Base-by-base conservation (phyloP, 192 early-diverging fungal genomes). In the Coemansia sp. region DNA sequence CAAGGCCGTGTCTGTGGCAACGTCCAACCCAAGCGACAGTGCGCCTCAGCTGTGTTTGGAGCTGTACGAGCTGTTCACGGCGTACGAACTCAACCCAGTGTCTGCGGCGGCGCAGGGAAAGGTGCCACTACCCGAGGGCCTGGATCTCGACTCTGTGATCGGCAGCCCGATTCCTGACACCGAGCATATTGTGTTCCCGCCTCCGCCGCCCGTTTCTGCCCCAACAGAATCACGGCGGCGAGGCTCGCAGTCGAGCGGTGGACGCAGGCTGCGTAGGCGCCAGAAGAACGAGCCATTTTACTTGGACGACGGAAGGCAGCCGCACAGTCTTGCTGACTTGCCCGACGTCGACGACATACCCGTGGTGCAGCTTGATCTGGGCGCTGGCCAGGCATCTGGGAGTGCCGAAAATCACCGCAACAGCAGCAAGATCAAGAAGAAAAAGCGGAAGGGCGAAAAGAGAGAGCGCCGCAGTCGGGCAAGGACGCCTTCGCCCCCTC, bases 31-130 rank as follows among this genome's bases (percentile, higher is more conserved):
- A 4, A 68, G 67, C 52, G 60, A 80, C 19, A 43, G 52, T n/a
- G 67, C 83, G 3, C 84, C 86, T 27, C 52, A 58, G 1, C 52
- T 90, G 29, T 74, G 87, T 36, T 60, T 72, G 37, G 83, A 85
- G 7, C 75, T 94, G n/a, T 76, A 82, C 6, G 66, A 65, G 12
- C 57, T 92, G 29, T 95, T 90, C 67, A 86, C 91, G 57, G 82
- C 71, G 8, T 91, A 89, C 50, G 95, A 94, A 39, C 81, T 98
- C 14, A 95, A 93, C 53, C 94, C 94, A 1, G 93, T 98, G 0
- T 91, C 91, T 12, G 83, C 87, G 3, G 90, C 90, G 37, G 95
- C 95, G 0, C 95, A 98, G 74, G 84, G 83, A 58, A 90, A 91
- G 65, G 93, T 98, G 1, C 90, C 93, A 15, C 71, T 96, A 3